Evolutionary conservation across 495 filamentous ascomycete genomes (phyloP).

Genomic region (Evernia prunastri): DNA sequence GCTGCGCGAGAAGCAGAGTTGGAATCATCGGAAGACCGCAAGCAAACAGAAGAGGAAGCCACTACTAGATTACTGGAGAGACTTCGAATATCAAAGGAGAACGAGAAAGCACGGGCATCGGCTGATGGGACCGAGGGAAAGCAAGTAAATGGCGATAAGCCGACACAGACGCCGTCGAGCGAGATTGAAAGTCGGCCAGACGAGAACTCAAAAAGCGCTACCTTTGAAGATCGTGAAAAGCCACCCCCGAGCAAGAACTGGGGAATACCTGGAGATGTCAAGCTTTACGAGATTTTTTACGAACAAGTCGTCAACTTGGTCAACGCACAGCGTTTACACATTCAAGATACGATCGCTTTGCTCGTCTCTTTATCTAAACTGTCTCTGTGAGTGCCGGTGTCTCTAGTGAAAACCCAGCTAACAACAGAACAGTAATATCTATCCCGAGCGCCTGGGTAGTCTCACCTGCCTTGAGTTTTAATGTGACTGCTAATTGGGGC

Average conservation of each 20-base stretch:
- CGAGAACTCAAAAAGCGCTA: constrained; percentile 25
- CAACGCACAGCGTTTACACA: constrained; percentile 79
- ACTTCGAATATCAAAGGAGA: constrained; percentile 61
- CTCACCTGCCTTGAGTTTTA: background rate
- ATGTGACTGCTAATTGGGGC: constrained; percentile 9
- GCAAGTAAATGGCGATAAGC: constrained; percentile 43
- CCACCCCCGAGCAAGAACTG: constrained; percentile 48
- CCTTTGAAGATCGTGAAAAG: constrained; percentile 24
- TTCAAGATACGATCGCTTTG: constrained; percentile 89
- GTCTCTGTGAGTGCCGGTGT: constrained; percentile 51
- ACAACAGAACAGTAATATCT: constrained; percentile 60
- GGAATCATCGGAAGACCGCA: constrained; percentile 63
- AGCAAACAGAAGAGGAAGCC: constrained; percentile 78
- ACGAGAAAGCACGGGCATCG: constrained; percentile 36
- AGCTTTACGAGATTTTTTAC: constrained; percentile 95
- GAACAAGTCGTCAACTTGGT: constrained; percentile 92
- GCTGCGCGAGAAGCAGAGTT: constrained; percentile 79
- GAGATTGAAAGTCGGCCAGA: constrained; percentile 29
- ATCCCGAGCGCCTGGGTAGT: constrained; percentile 67
- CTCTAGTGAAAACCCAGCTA: constrained; percentile 6
- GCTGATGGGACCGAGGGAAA: constrained; percentile 20
- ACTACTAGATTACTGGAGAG: constrained; percentile 68
- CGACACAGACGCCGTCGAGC: constrained; percentile 24
- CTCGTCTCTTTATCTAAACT: constrained; percentile 88
- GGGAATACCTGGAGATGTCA: constrained; percentile 74